Conservation (phyloP, 495 filamentous ascomycete genomes). For the Aspergillus funiculosus region DNA sequence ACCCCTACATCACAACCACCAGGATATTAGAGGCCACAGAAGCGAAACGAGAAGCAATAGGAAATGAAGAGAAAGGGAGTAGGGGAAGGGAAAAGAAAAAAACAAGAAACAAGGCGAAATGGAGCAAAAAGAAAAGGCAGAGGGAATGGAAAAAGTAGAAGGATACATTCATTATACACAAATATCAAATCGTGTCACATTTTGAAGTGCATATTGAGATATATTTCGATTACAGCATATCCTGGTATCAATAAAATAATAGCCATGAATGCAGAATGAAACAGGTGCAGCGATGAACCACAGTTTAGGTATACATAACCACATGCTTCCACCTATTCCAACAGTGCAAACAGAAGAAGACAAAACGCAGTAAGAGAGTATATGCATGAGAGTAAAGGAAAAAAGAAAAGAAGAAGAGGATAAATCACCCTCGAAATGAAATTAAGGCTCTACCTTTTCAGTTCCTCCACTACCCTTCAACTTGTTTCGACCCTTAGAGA, state of each 20-base stretch:
- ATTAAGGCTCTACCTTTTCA: constrained; percentile 76
- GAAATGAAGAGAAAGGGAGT: background rate
- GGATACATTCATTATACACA: constrained; percentile 2
- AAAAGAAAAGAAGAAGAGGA: constrained; percentile 1
- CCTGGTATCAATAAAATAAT: constrained; percentile 23
- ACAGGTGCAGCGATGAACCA: constrained; percentile 22
- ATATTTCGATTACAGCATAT: constrained; percentile 34
- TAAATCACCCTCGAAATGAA: constrained; percentile 29
- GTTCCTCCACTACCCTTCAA: constrained; percentile 53
- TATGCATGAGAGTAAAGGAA: constrained; percentile 7
- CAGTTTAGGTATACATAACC: background rate
- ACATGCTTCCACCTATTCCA: background rate
- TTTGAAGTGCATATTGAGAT: constrained; percentile 26
- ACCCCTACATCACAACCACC: constrained; percentile 39
- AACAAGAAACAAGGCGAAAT: background rate
- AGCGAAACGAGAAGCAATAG: constrained; percentile 19
- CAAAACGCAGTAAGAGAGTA: no score
- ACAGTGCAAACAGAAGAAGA: constrained; percentile 18
- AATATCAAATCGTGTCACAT: constrained; percentile 34
- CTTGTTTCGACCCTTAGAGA: constrained; percentile 81
- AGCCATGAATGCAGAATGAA: constrained; percentile 3
- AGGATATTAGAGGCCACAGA: constrained; percentile 33
- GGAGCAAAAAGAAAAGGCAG: no score
- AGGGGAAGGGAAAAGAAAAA: background rate
- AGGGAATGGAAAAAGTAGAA: no score